Percentiles rank a stretch among this genome's conserved stretches.
These are phyloP conservation scores for Cytospora chrysosperma DNA, from an alignment of 2,329 filamentous ascomycete genomes.

Conservation along the genomic window DNA sequence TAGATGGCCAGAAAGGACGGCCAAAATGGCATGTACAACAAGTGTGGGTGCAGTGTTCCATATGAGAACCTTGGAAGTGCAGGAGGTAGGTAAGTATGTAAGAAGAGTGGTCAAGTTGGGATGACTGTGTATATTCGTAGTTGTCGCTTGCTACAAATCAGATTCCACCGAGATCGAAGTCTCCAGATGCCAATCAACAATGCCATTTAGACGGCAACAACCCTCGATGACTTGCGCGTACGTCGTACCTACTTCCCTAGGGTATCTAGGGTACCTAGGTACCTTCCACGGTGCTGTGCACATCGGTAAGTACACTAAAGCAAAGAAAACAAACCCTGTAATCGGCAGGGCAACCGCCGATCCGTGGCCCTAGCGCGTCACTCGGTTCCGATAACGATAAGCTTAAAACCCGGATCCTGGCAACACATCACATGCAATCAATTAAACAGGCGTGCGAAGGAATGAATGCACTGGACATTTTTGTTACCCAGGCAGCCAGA, in stretches of 20 bases:
- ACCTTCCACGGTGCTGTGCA: too few species aligned
- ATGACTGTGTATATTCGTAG: not conserved
- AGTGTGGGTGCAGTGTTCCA: not conserved
- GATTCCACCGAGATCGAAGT: not conserved
- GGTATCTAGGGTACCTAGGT: not conserved
- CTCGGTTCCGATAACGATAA: not conserved
- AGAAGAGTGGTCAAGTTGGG: not conserved
- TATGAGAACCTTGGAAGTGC: too few species aligned
- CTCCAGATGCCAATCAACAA: not conserved
- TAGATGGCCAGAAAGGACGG: not conserved
- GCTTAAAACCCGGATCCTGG: not conserved
- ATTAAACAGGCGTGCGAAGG: not conserved
- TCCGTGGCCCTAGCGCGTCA: not conserved
- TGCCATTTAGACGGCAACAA: not conserved
- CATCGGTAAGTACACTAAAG: too few species aligned
- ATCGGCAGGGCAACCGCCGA: conserved; percentile 18
- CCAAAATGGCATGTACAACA: not conserved
- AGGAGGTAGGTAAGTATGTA: too few species aligned
- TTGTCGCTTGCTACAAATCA: not conserved
- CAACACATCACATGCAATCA: not conserved
- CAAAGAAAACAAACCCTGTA: conserved; percentile 14
- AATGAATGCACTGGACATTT: too few species aligned
- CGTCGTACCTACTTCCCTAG: not conserved
- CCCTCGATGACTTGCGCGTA: not conserved
- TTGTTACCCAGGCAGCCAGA: too few species aligned